Conservation (phyloP, 495 filamentous ascomycete genomes). For the Corynascus novoguineensis region DNA sequence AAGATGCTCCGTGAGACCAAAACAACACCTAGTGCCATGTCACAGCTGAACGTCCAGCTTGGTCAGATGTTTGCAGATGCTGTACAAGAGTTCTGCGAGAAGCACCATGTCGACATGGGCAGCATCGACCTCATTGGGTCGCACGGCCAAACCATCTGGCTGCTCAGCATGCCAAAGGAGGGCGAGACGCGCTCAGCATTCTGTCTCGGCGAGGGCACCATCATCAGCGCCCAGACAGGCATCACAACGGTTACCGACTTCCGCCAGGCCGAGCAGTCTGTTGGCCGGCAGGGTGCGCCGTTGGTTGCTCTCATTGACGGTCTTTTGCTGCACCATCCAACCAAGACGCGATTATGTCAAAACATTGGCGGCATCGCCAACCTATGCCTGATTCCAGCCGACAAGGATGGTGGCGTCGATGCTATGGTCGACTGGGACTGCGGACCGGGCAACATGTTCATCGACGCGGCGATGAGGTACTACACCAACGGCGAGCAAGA, state of each 20-base stretch:
- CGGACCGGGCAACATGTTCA: conserved; percentile 1
- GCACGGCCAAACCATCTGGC: neutral
- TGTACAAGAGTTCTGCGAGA: neutral
- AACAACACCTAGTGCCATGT: neutral
- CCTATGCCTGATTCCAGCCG: neutral
- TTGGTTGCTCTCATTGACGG: neutral
- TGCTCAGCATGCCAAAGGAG: neutral
- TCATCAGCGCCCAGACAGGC: neutral
- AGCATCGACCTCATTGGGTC: neutral
- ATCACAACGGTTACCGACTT: neutral
- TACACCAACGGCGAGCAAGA: conserved; percentile 2
- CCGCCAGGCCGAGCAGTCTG: neutral
- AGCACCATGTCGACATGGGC: neutral
- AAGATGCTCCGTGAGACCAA: neutral
- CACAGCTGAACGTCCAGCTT: neutral
- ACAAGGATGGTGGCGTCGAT: neutral
- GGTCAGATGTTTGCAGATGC: neutral
- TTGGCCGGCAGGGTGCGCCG: neutral
- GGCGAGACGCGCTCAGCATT: conserved; percentile 1
- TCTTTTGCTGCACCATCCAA: neutral
- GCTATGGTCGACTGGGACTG: neutral
- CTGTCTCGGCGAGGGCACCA: neutral
- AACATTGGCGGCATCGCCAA: conserved; percentile 1
- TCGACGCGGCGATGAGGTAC: neutral
- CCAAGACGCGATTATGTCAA: neutral